Percentiles rank a stretch among this genome's conserved stretches.
phyloP scores from a whole-genome alignment of 1,284 basidiomycete species.

The Ustilago esculenta region DNA sequence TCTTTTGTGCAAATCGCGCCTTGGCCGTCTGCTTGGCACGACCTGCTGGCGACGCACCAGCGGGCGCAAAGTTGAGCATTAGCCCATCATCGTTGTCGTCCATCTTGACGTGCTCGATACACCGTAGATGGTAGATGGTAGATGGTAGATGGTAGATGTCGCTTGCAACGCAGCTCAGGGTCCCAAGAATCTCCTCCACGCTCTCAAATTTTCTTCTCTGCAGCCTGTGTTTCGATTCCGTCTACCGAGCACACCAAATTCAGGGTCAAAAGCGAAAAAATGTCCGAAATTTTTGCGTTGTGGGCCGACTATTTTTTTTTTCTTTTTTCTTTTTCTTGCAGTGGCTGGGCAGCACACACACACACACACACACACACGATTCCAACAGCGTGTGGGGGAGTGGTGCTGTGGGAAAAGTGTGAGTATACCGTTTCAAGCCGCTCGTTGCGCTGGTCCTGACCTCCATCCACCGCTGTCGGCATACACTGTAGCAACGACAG shows the following conservation, averaged over 20 bases:
- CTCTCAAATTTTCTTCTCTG: conserved; percentile 18
- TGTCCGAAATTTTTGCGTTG: conserved; percentile 15
- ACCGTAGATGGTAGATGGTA: not conserved
- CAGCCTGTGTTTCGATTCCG: conserved; percentile 8
- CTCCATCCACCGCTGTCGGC: conserved; percentile 1
- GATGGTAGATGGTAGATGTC: not conserved
- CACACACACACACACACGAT: too few relatives aligned
- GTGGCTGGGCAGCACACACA: too few relatives aligned
- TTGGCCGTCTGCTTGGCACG: conserved; percentile 37
- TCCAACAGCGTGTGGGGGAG: conserved; percentile 7
- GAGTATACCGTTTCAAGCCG: too few relatives aligned
- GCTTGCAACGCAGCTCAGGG: not conserved
- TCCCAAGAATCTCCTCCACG: not conserved
- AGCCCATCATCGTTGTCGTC: conserved; percentile 63
- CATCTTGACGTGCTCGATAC: conserved; percentile 30
- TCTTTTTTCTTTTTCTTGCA: too few relatives aligned
- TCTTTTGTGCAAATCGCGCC: conserved; percentile 35
- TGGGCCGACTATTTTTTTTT: not conserved
- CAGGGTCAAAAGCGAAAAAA: conserved; percentile 23
- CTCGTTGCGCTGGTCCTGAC: too few relatives aligned
- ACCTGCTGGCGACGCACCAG: conserved; percentile 15
- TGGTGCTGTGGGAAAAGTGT: too few relatives aligned
- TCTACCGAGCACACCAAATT: conserved; percentile 14
- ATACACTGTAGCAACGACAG: not conserved
- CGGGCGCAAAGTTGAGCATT: conserved; percentile 63